Evolutionary conservation across 2,329 filamentous ascomycete species (phyloP), one percentile per base, ranked within the genome.

Genomic region (Alternaria brassicicola): DNA sequence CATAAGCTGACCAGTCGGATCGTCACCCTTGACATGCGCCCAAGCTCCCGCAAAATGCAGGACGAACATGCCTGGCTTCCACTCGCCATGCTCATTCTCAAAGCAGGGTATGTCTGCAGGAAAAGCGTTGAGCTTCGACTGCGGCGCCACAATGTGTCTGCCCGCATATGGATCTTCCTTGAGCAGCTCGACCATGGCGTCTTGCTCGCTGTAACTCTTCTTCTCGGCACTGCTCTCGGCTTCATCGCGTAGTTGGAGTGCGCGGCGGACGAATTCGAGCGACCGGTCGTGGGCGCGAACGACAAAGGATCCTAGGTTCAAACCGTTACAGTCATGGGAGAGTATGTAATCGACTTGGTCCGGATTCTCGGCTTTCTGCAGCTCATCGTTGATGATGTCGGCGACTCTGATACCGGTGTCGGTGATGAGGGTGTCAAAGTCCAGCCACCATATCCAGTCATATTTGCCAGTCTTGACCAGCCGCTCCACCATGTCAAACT

Each of bases 401-500:
- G 69, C 64, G 25, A 80, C 43, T 41, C 69, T 71, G 56, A 76
- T 73, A 4, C 69, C 64, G 15, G 75, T 78, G 50, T 79, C 78
- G 13, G 76, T 80, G 59, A 80, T 73, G 15, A 80, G 63, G 1
- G 76, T 78, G 59, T 80, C 78, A 41, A 78, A 78, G 60, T 80
- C 78, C 9, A 79, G 61, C 76, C 77, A 79, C 78, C 78, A 80
- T 19, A 80, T 70, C 78, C 78, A 80, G 53, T 79, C 75, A 55
- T 76, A 75, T 56, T 72, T 73, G 38, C 63, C 61, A 6, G 66
- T 60, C 30, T 73, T 71, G 60, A 78, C 69, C 15, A 77, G 61
- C n/a, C 69, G 68, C 54, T 76, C 70, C 6, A 74, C 67, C 74
- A 79, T 78, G 59, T 77, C 66, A 53, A 76, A 74, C 55, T 79